Evolutionary conservation across 202 grass and related monocot species (phyloP), one percentile per base, ranked within the genome.

Genomic region (Carex arenaria): DNA sequence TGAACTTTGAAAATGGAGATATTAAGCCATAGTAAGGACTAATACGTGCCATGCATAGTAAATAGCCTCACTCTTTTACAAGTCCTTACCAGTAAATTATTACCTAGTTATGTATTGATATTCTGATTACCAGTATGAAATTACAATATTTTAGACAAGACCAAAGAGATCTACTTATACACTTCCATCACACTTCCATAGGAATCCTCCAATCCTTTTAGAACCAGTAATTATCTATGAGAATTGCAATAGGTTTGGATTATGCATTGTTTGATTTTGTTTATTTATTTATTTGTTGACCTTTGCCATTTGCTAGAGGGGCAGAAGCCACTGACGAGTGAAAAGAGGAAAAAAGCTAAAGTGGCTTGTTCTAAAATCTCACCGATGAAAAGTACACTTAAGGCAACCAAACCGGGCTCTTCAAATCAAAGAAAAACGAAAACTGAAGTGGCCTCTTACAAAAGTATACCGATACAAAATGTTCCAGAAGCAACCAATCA

Each of bases 341-440:
- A 57, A 56, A 77, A 3, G 53, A 77, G 73, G 53, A 77, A 77
- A 17, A 77, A 77, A 57, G 6, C 15, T 36, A 77, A 77, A 77
- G 28, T 77, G 31, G 42, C 79, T 31, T 82, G 61, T 63, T 18
- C 11, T 32, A 72, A 82, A 31, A 80, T 22, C 52, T 80, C 80
- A 77, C 72, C 62, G 10, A 72, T 83, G 10, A 83, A 90, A 57
- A 86, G 83, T 89, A 67, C 51, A 76, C 79, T 85, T 57, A 78
- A 83, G 88, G 80, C 82, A 72, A 86, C 23, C 3, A 85, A 87
- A 64, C 20, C 7, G 34, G 15, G 28, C 28, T 55, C 52, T 32
- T 77, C 52, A 77, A 77, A 77, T 34, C 73, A 59, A 82, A 89
- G 87, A 87, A 91, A 88, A 56, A 87, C 75, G 70, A 90, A 86